A percentile compares a stretch with the other conserved stretches of the same genome.
Conservation (phyloP, 495 filamentous ascomycete species). For the Trichoderma parareesei region DNA sequence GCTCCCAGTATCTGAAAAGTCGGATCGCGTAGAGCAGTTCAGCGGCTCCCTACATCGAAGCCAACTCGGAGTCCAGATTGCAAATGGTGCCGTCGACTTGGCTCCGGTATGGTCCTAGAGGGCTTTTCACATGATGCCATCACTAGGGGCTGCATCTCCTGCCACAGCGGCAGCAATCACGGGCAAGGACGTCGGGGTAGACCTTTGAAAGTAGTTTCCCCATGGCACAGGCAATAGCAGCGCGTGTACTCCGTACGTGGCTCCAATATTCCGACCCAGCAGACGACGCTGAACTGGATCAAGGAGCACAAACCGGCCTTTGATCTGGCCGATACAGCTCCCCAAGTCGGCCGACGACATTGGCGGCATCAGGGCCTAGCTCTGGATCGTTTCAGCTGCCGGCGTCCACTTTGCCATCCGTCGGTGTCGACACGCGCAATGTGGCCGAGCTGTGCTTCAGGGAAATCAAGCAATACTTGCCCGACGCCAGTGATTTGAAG, state of each 20-base stretch:
- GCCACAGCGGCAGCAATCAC: slow-evolving; percentile 23
- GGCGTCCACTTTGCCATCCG: slow-evolving; percentile 12
- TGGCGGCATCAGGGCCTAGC: slow-evolving; percentile 25
- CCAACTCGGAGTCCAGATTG: too few species aligned
- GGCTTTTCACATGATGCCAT: not conserved
- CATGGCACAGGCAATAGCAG: slow-evolving; percentile 18
- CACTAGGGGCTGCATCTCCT: not conserved
- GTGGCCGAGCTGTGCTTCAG: slow-evolving; percentile 31
- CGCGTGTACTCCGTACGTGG: slow-evolving; percentile 32
- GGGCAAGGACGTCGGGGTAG: slow-evolving; percentile 20
- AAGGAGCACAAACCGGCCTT: slow-evolving; percentile 35
- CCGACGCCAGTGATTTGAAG: slow-evolving; percentile 23
- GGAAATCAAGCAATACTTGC: slow-evolving; percentile 21
- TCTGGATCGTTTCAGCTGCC: slow-evolving; percentile 25
- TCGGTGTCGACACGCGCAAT: slow-evolving; percentile 34
- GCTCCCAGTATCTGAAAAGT: too few species aligned
- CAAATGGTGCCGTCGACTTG: too few species aligned
- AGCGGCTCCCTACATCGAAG: too few species aligned
- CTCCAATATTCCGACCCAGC: slow-evolving; percentile 42
- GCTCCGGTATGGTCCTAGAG: not conserved
- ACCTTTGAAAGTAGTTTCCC: slow-evolving; percentile 11
- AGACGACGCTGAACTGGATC: slow-evolving; percentile 42
- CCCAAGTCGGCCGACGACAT: slow-evolving; percentile 19
- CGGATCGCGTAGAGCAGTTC: too few species aligned
- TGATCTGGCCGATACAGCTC: slow-evolving; percentile 31